These are phyloP conservation scores for Phytopythium ostracodes DNA, from an alignment of 352 stramenopile species.

Conservation along the genomic window DNA sequence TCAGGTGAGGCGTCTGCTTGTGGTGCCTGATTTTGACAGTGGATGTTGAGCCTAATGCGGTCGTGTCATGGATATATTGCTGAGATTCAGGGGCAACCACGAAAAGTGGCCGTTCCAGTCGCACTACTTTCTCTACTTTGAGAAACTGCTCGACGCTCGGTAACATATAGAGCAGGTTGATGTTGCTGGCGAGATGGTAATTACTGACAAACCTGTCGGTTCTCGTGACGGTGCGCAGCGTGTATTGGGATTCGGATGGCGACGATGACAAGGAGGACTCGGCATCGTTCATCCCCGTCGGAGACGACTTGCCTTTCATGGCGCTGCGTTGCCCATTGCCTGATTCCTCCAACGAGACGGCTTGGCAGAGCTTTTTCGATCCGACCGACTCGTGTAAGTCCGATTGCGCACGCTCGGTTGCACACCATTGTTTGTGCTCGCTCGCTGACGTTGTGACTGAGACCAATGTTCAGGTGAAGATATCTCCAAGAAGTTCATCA, in stretches of 20 bases:
- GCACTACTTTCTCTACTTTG: not conserved
- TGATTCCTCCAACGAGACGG: not conserved
- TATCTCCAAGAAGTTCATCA: conserved; percentile 5
- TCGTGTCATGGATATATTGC: not conserved
- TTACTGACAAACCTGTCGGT: not conserved
- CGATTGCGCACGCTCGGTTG: not conserved
- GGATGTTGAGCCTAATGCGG: not conserved
- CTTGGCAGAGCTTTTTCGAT: conserved; percentile 3
- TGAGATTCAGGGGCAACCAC: not conserved
- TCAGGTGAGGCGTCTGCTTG: conserved; percentile 16
- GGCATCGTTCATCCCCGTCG: not conserved
- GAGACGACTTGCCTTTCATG: conserved; percentile 2
- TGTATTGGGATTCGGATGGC: not conserved
- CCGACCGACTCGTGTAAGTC: conserved; percentile 2
- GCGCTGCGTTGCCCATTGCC: not conserved
- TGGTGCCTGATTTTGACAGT: not conserved
- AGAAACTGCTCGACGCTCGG: not conserved
- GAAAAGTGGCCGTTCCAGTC: conserved; percentile 6
- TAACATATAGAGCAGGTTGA: not conserved
- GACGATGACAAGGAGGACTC: conserved; percentile 4
- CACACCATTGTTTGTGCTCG: not conserved
- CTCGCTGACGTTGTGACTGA: not conserved
- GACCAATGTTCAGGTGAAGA: not conserved
- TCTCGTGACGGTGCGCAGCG: not conserved
- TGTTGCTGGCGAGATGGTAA: not conserved